Percentiles rank a stretch among this genome's conserved stretches.
These are phyloP conservation scores for Botrytis tulipae DNA, from an alignment of 2,329 filamentous ascomycete species.

Conservation along the genomic window DNA sequence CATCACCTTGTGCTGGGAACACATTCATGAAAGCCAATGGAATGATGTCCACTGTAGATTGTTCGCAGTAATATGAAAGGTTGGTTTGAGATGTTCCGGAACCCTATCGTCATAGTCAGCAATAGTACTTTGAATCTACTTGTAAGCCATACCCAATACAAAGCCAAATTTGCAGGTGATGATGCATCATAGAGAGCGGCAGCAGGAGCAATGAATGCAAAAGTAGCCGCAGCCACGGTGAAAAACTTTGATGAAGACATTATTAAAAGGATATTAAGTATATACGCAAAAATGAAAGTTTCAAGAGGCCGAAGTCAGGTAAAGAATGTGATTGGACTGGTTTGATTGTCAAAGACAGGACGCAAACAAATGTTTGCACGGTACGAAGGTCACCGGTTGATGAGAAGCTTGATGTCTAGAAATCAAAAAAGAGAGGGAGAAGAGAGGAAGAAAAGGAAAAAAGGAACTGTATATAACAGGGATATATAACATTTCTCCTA, in stretches of 20 bases:
- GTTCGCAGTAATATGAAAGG: constrained; percentile 43
- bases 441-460: constrained; percentile 23
- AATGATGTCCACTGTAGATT: constrained; percentile 44
- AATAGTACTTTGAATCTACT: neutral
- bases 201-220: constrained; percentile 31
- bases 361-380: constrained; percentile 40
- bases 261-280: constrained; percentile 30
- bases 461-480: neutral
- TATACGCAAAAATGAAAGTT: constrained; percentile 22
- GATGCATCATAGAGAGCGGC: constrained; percentile 36
- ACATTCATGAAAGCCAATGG: constrained; percentile 45
- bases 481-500: neutral
- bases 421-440: constrained; percentile 21
- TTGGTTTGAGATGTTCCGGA: constrained; percentile 42
- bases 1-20: constrained; percentile 46
- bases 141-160: constrained; percentile 43
- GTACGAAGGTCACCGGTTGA: constrained; percentile 28
- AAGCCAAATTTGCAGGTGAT: constrained; percentile 43
- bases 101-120: constrained; percentile 37
- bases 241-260: constrained; percentile 37
- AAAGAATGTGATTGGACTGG: constrained; percentile 36
- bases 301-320: constrained; percentile 16
- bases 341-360: constrained; percentile 38
- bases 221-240: constrained; percentile 30
- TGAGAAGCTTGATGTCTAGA: constrained; percentile 28